Evolutionary conservation across 139 green algal genomes (phyloP).

Genomic region (Chlamydomonas sp.): DNA sequence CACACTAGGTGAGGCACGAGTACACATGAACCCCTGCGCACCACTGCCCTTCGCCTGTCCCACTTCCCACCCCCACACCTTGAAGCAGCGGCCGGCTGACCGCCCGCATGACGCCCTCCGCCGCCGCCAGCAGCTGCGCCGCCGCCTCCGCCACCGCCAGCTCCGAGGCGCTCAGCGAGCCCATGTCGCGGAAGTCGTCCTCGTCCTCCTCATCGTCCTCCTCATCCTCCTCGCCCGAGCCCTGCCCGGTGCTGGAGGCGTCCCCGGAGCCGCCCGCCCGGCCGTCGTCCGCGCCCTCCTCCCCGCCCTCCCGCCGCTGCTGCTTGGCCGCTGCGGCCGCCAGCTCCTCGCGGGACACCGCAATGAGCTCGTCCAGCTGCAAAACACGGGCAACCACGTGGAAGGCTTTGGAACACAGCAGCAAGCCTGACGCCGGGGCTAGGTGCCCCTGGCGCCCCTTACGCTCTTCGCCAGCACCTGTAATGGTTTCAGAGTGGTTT

Average conservation of each 20-base stretch:
- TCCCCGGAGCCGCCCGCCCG: too few relatives aligned
- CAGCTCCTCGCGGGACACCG: not conserved
- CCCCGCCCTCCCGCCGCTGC: not conserved
- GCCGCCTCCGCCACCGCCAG: not conserved
- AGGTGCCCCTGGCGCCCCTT: too few relatives aligned
- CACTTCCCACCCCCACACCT: not conserved
- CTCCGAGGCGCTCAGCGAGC: conserved; percentile 1
- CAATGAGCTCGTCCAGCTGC: not conserved
- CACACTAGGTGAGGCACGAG: too few relatives aligned
- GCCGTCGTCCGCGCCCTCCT: not conserved
- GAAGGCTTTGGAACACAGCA: too few relatives aligned
- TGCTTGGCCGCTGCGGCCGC: not conserved
- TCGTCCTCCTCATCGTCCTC: not conserved
- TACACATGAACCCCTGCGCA: not conserved
- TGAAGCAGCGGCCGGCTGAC: conserved; percentile 31
- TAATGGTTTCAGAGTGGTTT: too few relatives aligned
- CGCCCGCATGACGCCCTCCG: not conserved
- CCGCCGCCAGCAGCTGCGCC: conserved; percentile 17
- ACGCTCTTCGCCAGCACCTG: too few relatives aligned
- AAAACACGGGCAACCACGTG: too few relatives aligned
- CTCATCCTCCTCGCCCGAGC: not conserved
- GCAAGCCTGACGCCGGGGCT: too few relatives aligned
- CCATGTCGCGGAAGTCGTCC: conserved; percentile 34
- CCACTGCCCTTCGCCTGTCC: not conserved
- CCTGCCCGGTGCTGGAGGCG: not conserved